Evolutionary conservation across 345 rosid genomes (phyloP), one percentile per base, ranked within the genome.

Genomic region (Mercurialis annua): DNA sequence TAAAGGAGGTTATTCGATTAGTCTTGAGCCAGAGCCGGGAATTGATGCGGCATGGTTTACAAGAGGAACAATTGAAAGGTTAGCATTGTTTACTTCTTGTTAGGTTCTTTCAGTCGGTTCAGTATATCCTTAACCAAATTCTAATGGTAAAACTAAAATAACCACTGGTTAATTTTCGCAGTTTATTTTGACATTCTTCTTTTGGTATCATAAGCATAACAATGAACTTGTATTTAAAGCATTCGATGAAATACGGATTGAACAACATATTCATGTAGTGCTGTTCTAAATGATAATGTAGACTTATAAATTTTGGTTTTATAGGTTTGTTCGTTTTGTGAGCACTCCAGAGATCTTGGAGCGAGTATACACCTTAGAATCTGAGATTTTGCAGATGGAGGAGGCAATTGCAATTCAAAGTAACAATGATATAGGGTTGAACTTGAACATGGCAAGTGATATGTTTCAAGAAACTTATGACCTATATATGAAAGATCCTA

Each of bases 241-340:
- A 6, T 26, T 2, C 18, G 17, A 17, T 48, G 18, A 10, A 34
- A 15, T 42, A 10, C 12, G 12, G 23, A 58, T 8, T 34, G 67
- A 33, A 33, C 44, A 61, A n/a, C 27, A 7, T 12, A 8, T 12
- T 64, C 34, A 48, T 40, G 24, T 43, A 18, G 26, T 16, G 27
- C 29, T 27, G 20, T 58, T 23, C 14, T 33, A 30, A 51, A n/a
- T 55, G 62, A 5, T 56, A 31, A 17, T 38, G 33, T 2, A 21
- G 62, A 47, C 68, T 80, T 50, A 49, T 73, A 40, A 53, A 42
- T 68, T 66, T 62, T 67, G 36, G 49, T 34, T 59, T 58, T 71
- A 52, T 72, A 94, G 99, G 90, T 94, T 92, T 88, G 99, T 94
- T 65, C 99, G 99, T 29, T 94, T 94, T 78, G 98, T 94, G 70